Base-by-base conservation (phyloP, 495 filamentous ascomycete species). In the Annulohypoxylon bovei region DNA sequence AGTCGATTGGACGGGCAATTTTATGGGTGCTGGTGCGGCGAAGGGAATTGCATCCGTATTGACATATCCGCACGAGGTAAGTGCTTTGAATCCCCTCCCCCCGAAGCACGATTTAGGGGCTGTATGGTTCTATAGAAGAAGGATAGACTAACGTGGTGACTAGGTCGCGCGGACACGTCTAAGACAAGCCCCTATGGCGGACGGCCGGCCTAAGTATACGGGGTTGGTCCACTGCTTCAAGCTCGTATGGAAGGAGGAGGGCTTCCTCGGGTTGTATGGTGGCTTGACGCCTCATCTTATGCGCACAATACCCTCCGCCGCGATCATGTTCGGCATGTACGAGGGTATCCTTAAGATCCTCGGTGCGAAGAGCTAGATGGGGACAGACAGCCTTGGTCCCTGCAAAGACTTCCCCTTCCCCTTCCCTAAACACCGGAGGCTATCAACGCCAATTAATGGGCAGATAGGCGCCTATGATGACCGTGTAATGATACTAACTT, bases 281-380 rank as follows among this genome's bases (percentile, higher is more conserved):
- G 94, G 93, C 12, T 79, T 97, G 74, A 93, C 92, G 28, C 92
- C 93, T 23, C 93, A 97, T 76, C 88, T 97, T 72, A 83, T 95
- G 67, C 87, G 93, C 35, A 93, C 93, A 11, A 92, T 97, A 3
- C 93, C 93, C 4, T 93, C 91, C 54, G 93, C 93, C 11, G 91
- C 91, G 55, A 94, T 97, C 75, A 97, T 94, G 85, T 94, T 97
- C 72, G 93, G 93, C 64, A 94, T 93, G 78, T 97, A 97, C 78
- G 93, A 97, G 78, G 88, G 86, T 28, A 92, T 95, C 63, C 81
- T 97, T 54, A 87, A 87, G 40, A 65, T 90, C 18, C 75, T 88
- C 32, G 79, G 78, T 32, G 77, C 78, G 22, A 81, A 79, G 72
- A 77, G 78, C 54, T 82, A 69, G 37, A 59, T 1, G 18, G n/a